These are phyloP conservation scores for Diplodia seriata DNA, from an alignment of 2,329 filamentous ascomycete species.

Conservation along the genomic window DNA sequence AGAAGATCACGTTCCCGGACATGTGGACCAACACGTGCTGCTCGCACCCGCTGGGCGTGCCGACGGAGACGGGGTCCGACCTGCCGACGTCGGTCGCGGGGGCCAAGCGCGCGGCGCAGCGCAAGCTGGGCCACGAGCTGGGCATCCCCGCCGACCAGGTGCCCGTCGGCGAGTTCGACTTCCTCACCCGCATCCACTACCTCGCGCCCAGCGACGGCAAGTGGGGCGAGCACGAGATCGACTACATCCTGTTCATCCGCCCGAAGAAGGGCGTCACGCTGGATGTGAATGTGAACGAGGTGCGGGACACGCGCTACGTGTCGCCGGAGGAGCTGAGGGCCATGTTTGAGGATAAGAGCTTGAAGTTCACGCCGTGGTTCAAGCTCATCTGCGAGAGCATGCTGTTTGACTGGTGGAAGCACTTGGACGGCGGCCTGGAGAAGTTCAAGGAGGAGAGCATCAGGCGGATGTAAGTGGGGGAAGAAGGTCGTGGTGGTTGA, in stretches of 20 bases:
- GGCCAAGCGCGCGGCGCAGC: conserved; percentile 88
- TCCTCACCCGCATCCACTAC: conserved; percentile 97
- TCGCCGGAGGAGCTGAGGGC: conserved; percentile 79
- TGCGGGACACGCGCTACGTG: conserved; percentile 83
- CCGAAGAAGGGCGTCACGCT: conserved; percentile 78
- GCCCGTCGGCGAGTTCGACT: conserved; percentile 87
- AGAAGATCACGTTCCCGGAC: conserved; percentile 99
- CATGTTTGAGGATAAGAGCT: conserved; percentile 79
- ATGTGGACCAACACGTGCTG: conserved; percentile 99
- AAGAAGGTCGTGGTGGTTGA: neutral
- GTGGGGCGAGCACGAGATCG: conserved; percentile 99
- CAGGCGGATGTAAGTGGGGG: conserved; percentile 72
- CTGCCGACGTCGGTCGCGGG: conserved; percentile 81
- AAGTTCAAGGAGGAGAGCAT: conserved; percentile 89
- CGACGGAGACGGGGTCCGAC: conserved; percentile 85
- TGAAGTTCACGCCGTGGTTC: conserved; percentile 98
- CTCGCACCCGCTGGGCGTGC: conserved; percentile 91
- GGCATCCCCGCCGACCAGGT: conserved; percentile 91
- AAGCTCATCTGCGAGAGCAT: conserved; percentile 98
- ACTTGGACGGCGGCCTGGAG: conserved; percentile 80
- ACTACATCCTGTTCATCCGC: conserved; percentile 98
- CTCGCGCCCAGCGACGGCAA: conserved; percentile 95
- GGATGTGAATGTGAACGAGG: conserved; percentile 84
- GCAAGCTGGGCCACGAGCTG: conserved; percentile 93
- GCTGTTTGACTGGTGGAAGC: conserved; percentile 97